These are phyloP conservation scores for Xylogone sp. DNA, from an alignment of 2,329 filamentous ascomycete genomes.

Conservation along the genomic window DNA sequence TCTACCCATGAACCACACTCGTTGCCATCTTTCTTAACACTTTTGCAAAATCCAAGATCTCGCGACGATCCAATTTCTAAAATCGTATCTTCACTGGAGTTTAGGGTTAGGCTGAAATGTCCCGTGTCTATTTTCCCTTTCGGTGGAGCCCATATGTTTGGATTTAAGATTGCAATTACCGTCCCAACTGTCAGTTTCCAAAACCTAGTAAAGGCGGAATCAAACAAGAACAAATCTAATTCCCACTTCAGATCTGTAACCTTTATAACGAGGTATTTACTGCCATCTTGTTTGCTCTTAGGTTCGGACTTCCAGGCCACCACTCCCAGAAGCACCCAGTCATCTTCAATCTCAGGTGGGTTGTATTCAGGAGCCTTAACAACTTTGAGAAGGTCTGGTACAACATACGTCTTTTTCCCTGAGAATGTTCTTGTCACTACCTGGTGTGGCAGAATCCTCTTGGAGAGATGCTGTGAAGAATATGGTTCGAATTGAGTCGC, in stretches of 20 bases:
- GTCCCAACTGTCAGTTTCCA: slow-evolving; percentile 95
- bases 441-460: slow-evolving; percentile 76
- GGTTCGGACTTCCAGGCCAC: slow-evolving; percentile 87
- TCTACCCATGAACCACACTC: slow-evolving; percentile 84
- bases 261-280: slow-evolving; percentile 88
- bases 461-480: slow-evolving; percentile 79
- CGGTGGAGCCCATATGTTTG: slow-evolving; percentile 83
- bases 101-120: slow-evolving; percentile 79
- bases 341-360: slow-evolving; percentile 76
- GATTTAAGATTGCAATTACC: slow-evolving; percentile 87
- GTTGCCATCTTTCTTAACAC: slow-evolving; percentile 78
- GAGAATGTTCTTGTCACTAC: slow-evolving; percentile 74
- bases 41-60: slow-evolving; percentile 86
- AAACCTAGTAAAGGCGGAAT: slow-evolving; percentile 83
- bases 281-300: slow-evolving; percentile 49
- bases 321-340: slow-evolving; percentile 86
- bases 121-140: slow-evolving; percentile 72
- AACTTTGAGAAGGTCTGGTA: slow-evolving; percentile 76
- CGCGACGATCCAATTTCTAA: slow-evolving; percentile 82
- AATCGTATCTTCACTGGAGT: slow-evolving; percentile 81
- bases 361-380: slow-evolving; percentile 82
- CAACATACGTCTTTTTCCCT: slow-evolving; percentile 70
- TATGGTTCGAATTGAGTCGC: slow-evolving; percentile 76
- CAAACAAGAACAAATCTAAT: slow-evolving; percentile 88
- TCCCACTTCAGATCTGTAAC: slow-evolving; percentile 89